These are phyloP conservation scores for Sequoia sempervirens DNA, from an alignment of 75 land plant genomes.

Conservation along the genomic window DNA sequence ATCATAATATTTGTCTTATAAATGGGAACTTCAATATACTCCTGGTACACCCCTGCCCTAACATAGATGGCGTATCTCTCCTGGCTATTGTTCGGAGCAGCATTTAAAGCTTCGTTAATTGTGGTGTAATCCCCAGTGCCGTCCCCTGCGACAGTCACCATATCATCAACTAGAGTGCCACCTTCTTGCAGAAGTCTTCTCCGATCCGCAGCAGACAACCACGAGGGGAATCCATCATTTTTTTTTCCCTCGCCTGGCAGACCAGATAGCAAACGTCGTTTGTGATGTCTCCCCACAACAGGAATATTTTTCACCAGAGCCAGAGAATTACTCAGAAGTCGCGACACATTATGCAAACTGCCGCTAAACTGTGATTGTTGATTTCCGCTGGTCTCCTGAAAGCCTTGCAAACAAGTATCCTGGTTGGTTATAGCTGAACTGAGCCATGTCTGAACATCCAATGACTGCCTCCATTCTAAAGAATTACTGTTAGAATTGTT, in stretches of 20 bases:
- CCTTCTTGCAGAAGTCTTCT: conserved; percentile 14
- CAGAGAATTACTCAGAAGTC: conserved; percentile 39
- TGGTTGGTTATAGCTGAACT: conserved; percentile 61
- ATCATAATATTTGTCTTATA: conserved; percentile 18
- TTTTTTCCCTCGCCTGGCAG: background rate
- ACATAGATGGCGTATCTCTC: conserved; percentile 14
- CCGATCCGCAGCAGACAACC: conserved; percentile 35
- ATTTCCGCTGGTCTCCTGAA: conserved; percentile 14
- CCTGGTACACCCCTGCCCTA: conserved; percentile 17
- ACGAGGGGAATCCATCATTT: conserved; percentile 34
- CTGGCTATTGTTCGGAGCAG: conserved; percentile 33
- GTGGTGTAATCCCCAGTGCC: conserved; percentile 47
- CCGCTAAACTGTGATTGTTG: conserved; percentile 6
- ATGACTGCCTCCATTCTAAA: background rate
- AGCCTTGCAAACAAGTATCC: conserved; percentile 63
- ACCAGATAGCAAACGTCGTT: conserved; percentile 9
- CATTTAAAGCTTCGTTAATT: conserved; percentile 36
- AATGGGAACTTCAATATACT: conserved; percentile 15
- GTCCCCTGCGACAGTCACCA: conserved; percentile 39
- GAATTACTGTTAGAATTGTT: conserved; percentile 15
- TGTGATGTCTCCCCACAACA: conserved; percentile 10
- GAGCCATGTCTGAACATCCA: conserved; percentile 15
- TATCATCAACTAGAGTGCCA: conserved; percentile 14
- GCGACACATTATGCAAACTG: conserved; percentile 12
- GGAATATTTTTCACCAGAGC: conserved; percentile 48